Base-by-base conservation (phyloP, 192 early-diverging fungal species). In the Dissophora ornata region DNA sequence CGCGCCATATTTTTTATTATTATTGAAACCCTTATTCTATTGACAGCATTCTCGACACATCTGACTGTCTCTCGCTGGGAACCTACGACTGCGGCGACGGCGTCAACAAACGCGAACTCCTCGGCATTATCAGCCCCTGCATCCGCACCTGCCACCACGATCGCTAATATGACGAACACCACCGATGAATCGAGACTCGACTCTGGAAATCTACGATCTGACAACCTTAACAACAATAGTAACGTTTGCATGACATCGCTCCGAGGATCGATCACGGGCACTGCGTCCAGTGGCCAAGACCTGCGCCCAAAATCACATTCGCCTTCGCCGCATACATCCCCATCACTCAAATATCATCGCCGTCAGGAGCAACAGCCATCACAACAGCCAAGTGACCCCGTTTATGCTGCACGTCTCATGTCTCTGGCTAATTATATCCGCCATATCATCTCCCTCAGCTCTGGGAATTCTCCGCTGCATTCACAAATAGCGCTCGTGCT, bases 351-450 rank as follows among this genome's bases (percentile, higher is more conserved):
- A n/a, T 16, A 45, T 4, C 44, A 45, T 9, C 4, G 4, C 4
- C n/a, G 18, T 18, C 44, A 45, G n/a, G 13, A 56, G 25, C 53
- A 57, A 40, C 61, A 63, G 46, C 38, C 32, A 28, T 28, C 44
- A 52, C 26, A 52, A 29, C 47, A 57, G 18, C 46, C 5, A 15
- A 53, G 59, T 30, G 54, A 67, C 36, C 58, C 52, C 4, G 18
- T 57, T 21, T 59, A 62, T 19, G 63, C 73, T 9, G 38, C 73
- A 4, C 48, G 58, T 12, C 59, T 77, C 9, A 62, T 77, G 59
- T 67, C 73, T 1, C 28, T 77, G 34, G 73, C 73, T 55, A 77
- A 77, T 54, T 77, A 67, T 62, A 77, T 77, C 53, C 73, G 73
- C 1, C 73, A 77, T 19, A 67, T 77, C 40, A 51, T 67, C 58